These are phyloP conservation scores for Cyamopsis tetragonoloba DNA, from an alignment of 306 rosid genomes.

Conservation along the genomic window DNA sequence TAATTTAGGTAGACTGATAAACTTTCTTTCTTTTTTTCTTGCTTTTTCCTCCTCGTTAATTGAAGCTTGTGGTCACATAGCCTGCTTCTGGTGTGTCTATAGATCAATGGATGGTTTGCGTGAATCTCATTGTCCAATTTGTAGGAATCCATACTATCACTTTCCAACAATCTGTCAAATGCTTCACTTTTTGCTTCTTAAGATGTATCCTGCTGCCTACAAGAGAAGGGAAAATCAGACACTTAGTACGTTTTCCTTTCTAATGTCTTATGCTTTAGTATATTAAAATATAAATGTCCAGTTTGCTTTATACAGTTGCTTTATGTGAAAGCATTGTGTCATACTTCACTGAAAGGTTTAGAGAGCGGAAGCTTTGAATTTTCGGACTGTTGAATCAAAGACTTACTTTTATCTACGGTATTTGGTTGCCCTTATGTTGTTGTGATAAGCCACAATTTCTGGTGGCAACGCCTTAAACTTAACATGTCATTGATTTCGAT, in stretches of 20 bases:
- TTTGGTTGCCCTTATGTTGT: neutral
- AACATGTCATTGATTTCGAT: neutral
- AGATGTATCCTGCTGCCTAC: conserved; percentile 60
- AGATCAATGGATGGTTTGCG: conserved; percentile 40
- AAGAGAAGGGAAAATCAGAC: conserved; percentile 54
- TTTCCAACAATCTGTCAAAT: conserved; percentile 68
- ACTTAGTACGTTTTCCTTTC: conserved; percentile 47
- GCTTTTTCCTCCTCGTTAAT: conserved; percentile 7
- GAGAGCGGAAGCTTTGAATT: neutral
- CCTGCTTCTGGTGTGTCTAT: conserved; percentile 93
- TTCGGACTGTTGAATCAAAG: neutral
- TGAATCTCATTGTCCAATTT: conserved; percentile 71
- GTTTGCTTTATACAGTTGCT: neutral
- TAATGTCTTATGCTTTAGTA: neutral
- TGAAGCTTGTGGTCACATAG: conserved; percentile 81
- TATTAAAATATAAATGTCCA: neutral
- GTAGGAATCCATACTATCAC: conserved; percentile 64
- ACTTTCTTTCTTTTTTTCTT: neutral
- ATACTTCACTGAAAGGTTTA: neutral
- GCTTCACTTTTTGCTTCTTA: conserved; percentile 73
- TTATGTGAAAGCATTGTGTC: neutral
- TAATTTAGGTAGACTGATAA: neutral
- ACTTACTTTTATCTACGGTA: neutral
- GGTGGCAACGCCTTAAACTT: neutral
- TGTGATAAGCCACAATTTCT: neutral